These are phyloP conservation scores for Hypoxylon subgilvum DNA, from an alignment of 495 filamentous ascomycete genomes.

Conservation along the genomic window DNA sequence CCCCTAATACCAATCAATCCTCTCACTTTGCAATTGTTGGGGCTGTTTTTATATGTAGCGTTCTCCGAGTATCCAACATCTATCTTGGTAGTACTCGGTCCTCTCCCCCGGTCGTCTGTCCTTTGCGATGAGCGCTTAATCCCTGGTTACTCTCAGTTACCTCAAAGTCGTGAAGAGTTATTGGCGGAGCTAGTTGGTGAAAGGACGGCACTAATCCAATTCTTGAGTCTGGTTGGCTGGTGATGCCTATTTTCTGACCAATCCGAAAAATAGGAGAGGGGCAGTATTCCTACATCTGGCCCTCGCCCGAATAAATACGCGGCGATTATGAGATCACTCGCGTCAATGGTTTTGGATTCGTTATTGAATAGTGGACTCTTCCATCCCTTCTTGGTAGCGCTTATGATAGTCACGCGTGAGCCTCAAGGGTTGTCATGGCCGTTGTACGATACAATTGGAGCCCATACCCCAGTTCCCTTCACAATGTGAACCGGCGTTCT, in stretches of 20 bases:
- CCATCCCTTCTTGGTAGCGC: conserved; percentile 4
- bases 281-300: background rate
- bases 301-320: background rate
- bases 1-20: too few relatives aligned
- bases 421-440: background rate
- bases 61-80: too few relatives aligned
- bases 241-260: conserved; percentile 12
- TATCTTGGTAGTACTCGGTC: too few relatives aligned
- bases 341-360: conserved; percentile 13
- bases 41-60: too few relatives aligned
- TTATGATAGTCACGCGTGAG: conserved; percentile 16
- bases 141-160: background rate
- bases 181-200: conserved; percentile 5
- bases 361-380: conserved; percentile 7
- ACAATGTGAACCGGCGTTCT: conserved; percentile 25
- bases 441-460: conserved; percentile 19
- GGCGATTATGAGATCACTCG: conserved; percentile 3
- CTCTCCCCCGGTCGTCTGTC: too few relatives aligned
- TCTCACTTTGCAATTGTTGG: too few relatives aligned
- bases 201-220: background rate
- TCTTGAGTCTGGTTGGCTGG: conserved; percentile 17
- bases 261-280: conserved; percentile 17
- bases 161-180: background rate
- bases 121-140: conserved; percentile 24
- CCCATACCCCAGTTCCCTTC: conserved; percentile 14